Base-by-base conservation (phyloP, 2,329 filamentous ascomycete genomes). In the Karstenula rhodostoma region DNA sequence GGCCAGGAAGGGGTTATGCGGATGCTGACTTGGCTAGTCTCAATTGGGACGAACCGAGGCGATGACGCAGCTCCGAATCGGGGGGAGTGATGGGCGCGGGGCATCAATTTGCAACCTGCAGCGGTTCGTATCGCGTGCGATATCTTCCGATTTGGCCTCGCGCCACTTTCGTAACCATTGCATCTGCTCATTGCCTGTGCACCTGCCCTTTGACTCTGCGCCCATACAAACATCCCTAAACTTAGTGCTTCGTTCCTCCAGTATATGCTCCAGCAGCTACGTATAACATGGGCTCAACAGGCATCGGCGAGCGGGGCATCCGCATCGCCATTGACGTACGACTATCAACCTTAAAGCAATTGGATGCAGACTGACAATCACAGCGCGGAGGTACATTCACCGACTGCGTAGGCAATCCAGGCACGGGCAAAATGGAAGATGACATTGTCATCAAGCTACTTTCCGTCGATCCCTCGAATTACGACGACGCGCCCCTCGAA, bases 401-500 rank as follows among this genome's bases (percentile, higher is more conserved):
- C 42, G 93, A 97, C 79, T 96, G 93, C 74, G 91, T 96, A 22
- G 93, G 92, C 66, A 94, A 94, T 70, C 86, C 90, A 5, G 88
- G 85, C 69, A 89, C 83, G 66, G 91, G 85, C 19, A 83, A 84
- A 64, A 88, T 89, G 79, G 82, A 86, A 72, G 87, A 94, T 75
- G 91, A 95, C 74, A 85, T 93, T 55, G 84, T 96, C 58, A 93
- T 95, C 79, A 96, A 96, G 80, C 87, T 97, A 2, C 87, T 97
- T 19, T 96, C 93, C 2, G 93, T 94, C 71, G 94, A 97, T 76
- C 94, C 94, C 2, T 85, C 87, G 58, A 97, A 97, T 81, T 97
- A 97, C 80, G 84, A 89, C 17, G 94, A 97, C 82, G 94, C 94
- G 13, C 94, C 94, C 2, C 85, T 96, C 19, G 94, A 97, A 81